Evolutionary conservation across 331 rosid species (phyloP), one percentile per base, ranked within the genome.

Genomic region (Pyracantha coccinea): DNA sequence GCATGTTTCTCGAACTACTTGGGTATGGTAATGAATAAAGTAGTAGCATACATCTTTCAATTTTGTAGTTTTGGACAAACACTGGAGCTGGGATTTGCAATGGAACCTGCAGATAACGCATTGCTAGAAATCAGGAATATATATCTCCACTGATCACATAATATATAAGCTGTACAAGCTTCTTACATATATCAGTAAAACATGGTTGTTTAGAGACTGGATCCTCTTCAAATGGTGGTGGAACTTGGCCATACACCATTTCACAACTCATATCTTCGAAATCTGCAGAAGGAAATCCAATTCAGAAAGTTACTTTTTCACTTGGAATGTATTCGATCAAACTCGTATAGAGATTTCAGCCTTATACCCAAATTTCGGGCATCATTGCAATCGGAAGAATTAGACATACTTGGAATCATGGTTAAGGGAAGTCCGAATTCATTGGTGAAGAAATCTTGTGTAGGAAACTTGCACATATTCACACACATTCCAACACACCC

Each of bases 211-310:
- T 94, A 62, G 99, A 82, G 23, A 85, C 97, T 1, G 93, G 93
- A 78, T 94, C 99, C 41, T 90, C 95, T 84, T 94, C 97, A 72
- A 94, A 83, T 61, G 93, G 75, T 38, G 93, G 92, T 28, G 97
- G 99, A 44, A 74, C 78, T 87, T 91, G 97, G 41, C 98, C 97
- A 64, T 94, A 94, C 80, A 90, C 96, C 99, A 94, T 91, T 28
- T 92, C 99, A 79, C 99, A 94, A 75, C 99, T 94, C 96, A 94
- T 94, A 80, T 94, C 97, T 87, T 94, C 97, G 83, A 94, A 94
- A 85, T 94, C 99, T 94, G 84, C 71, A 29, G 59, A 72, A 33
- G 66, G 64, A 78, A 33, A 78, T 53, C 55, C 12, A 23, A 29
- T 28, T 64, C 67, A n/a, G 50, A 32, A n/a, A 45, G 41, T 9